Evolutionary conservation across 345 rosid genomes (phyloP).

Genomic region (Populus pruinosa): DNA sequence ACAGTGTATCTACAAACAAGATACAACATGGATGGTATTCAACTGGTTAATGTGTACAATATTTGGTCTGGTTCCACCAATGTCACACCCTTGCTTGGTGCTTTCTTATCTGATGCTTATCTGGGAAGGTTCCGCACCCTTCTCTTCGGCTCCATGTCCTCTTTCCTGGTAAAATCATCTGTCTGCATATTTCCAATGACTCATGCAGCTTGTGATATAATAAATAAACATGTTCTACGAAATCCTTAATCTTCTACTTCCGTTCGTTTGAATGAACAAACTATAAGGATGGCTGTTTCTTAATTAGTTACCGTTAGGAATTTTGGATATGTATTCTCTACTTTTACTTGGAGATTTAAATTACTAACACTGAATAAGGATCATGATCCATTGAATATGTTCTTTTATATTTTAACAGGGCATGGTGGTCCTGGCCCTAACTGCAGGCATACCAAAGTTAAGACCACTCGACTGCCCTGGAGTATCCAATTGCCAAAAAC

Average conservation of each 20-base stretch:
- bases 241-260: neutral
- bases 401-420: slow-evolving; percentile 35
- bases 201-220: neutral
- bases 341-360: neutral
- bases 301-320: neutral
- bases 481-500: slow-evolving; percentile 27
- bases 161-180: slow-evolving; percentile 43
- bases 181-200: neutral
- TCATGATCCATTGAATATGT: neutral
- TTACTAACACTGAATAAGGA: neutral
- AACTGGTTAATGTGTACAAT: slow-evolving; percentile 47
- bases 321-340: neutral
- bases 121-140: slow-evolving; percentile 61
- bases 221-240: neutral
- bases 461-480: slow-evolving; percentile 45
- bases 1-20: slow-evolving; percentile 45
- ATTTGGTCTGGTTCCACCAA: slow-evolving; percentile 64
- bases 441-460: slow-evolving; percentile 39
- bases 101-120: slow-evolving; percentile 58
- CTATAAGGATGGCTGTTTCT: neutral
- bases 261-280: neutral
- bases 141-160: slow-evolving; percentile 45
- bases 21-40: slow-evolving; percentile 57
- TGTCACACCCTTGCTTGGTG: slow-evolving; percentile 53
- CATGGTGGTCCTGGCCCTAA: slow-evolving; percentile 53